Conservation (phyloP, 164 flowering plant species). For the Vitis rotundifolia region DNA sequence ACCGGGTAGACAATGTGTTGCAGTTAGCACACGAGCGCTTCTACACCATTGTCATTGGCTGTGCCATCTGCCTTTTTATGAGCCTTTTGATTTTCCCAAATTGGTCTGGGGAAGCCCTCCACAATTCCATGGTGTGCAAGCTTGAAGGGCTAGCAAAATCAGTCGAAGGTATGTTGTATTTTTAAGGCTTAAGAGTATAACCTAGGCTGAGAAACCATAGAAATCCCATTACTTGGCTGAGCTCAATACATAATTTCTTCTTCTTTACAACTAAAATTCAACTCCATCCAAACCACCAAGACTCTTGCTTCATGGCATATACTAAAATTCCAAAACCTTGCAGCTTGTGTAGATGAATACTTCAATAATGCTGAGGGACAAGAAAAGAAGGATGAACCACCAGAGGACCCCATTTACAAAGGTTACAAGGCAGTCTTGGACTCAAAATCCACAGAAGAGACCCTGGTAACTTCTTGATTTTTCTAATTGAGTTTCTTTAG, state of each 20-base stretch:
- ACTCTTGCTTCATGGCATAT: background rate
- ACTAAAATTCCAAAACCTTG: conserved; percentile 5
- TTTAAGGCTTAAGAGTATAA: background rate
- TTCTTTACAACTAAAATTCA: background rate
- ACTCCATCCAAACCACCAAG: background rate
- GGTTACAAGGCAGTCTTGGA: conserved; percentile 85
- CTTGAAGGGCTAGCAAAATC: conserved; percentile 78
- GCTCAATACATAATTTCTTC: too few relatives aligned
- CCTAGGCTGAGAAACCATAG: too few relatives aligned
- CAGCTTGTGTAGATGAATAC: conserved; percentile 83
- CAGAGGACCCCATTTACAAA: conserved; percentile 62
- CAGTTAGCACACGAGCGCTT: conserved; percentile 66
- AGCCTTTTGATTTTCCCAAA: conserved; percentile 72
- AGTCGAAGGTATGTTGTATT: conserved; percentile 55
- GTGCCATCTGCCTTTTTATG: conserved; percentile 82
- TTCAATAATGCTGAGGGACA: conserved; percentile 47
- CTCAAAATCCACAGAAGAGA: conserved; percentile 81
- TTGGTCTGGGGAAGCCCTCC: conserved; percentile 93
- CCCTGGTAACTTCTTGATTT: conserved; percentile 42
- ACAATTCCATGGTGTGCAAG: conserved; percentile 61
- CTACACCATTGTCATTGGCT: conserved; percentile 81
- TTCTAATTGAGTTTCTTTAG: background rate
- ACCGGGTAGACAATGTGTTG: conserved; percentile 61
- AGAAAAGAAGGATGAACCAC: conserved; percentile 20
- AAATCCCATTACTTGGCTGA: too few relatives aligned